Evolutionary conservation across 2,329 filamentous ascomycete species (phyloP).

Genomic region (Ascochyta koolunga): DNA sequence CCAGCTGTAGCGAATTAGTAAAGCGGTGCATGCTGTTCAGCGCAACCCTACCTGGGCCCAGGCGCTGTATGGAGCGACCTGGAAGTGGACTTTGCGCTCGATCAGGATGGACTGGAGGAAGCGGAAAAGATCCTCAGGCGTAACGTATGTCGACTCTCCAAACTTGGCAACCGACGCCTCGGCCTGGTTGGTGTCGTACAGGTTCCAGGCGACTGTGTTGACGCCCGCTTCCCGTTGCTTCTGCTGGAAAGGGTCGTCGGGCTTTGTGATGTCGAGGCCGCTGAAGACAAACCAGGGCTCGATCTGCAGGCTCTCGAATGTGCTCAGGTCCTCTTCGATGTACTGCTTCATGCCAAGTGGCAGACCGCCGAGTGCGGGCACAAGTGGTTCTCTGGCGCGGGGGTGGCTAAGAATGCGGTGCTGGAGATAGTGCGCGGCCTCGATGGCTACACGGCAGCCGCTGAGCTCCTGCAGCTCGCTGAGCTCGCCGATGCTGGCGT

Average conservation of each 20-base stretch:
- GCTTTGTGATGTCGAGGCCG: constrained; percentile 79
- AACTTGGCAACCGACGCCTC: constrained; percentile 85
- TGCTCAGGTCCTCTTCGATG: constrained; percentile 77
- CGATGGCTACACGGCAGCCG: constrained; percentile 78
- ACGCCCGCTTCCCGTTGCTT: constrained; percentile 69
- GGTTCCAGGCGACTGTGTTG: constrained; percentile 80
- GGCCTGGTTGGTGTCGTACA: constrained; percentile 83
- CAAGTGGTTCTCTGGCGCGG: constrained; percentile 78
- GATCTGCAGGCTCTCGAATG: constrained; percentile 72
- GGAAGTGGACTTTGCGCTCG: constrained; percentile 72
- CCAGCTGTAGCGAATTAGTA: constrained; percentile 62
- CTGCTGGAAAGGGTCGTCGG: constrained; percentile 63
- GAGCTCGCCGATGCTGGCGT: constrained; percentile 58
- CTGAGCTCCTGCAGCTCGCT: constrained; percentile 73
- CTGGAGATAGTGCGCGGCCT: constrained; percentile 87
- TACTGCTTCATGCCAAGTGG: constrained; percentile 78
- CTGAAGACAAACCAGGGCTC: constrained; percentile 91
- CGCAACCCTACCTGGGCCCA: constrained; percentile 72
- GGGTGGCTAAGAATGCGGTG: constrained; percentile 64
- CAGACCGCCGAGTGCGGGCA: constrained; percentile 86
- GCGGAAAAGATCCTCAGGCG: constrained; percentile 73
- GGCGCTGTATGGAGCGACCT: constrained; percentile 86
- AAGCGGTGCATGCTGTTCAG: constrained; percentile 1
- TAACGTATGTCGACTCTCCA: constrained; percentile 72
- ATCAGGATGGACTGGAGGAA: constrained; percentile 77